phyloP scores from a whole-genome alignment of 805 yeast genomes.

The Tetrapisispora arboricola region DNA sequence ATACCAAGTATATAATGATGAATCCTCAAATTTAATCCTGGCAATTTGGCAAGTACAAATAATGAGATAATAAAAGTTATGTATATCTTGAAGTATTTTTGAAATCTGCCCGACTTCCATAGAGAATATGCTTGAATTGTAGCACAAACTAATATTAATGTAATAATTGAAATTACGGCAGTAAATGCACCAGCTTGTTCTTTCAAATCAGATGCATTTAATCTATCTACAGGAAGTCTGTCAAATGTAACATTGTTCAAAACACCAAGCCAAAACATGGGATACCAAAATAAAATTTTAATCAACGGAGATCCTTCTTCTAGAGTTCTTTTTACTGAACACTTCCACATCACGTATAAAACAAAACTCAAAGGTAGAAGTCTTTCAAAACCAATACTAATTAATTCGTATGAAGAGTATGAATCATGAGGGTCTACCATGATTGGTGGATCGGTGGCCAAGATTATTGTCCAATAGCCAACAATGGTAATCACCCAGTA shows the following conservation, averaged over 20 bases:
- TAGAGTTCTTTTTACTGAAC: slow-evolving; percentile 43
- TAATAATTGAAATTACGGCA: slow-evolving; percentile 46
- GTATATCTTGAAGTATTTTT: slow-evolving; percentile 49
- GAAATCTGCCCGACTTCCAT: slow-evolving; percentile 69
- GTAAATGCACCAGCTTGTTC: slow-evolving; percentile 68
- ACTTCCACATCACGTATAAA: slow-evolving; percentile 57
- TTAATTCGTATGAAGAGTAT: slow-evolving; percentile 43
- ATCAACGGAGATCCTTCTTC: slow-evolving; percentile 33
- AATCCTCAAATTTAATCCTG: slow-evolving; percentile 63
- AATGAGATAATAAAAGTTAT: slow-evolving; percentile 34
- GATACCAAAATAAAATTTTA: slow-evolving; percentile 49
- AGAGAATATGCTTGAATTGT: slow-evolving; percentile 64
- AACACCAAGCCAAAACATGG: slow-evolving; percentile 74
- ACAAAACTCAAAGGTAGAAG: slow-evolving; percentile 67
- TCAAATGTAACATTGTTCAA: slow-evolving; percentile 85
- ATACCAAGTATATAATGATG: slow-evolving; percentile 79
- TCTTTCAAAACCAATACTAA: slow-evolving; percentile 65
- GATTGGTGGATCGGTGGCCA: slow-evolving; percentile 74
- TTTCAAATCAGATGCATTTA: slow-evolving; percentile 59
- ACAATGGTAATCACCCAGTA: slow-evolving; percentile 53
- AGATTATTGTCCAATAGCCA: slow-evolving; percentile 76
- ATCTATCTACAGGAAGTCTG: slow-evolving; percentile 75
- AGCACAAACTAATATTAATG: slow-evolving; percentile 43
- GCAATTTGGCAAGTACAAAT: slow-evolving; percentile 38
- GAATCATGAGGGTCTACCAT: slow-evolving; percentile 43